phyloP scores from a whole-genome alignment of 176 grass and related monocot species.

The Eleusine indica region DNA sequence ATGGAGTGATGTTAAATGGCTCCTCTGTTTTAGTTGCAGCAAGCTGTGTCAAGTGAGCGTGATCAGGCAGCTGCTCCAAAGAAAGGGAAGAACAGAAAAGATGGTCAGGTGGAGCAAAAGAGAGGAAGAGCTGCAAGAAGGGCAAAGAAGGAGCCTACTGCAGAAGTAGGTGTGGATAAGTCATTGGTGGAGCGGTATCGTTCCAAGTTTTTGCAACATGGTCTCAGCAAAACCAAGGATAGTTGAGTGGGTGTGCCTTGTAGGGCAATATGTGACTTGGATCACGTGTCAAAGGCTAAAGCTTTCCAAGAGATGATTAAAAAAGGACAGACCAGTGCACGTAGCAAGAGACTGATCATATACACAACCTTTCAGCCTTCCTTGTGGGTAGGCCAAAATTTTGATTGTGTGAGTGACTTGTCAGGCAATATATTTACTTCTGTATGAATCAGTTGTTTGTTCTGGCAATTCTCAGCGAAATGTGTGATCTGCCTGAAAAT shows the following conservation, averaged over 20 bases:
- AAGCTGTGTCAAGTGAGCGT: constrained; percentile 18
- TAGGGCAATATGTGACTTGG: neutral
- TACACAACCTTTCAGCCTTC: neutral
- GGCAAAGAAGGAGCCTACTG: constrained; percentile 40
- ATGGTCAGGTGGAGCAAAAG: constrained; percentile 33
- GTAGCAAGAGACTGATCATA: too few species aligned
- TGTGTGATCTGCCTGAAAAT: neutral
- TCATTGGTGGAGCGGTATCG: constrained; percentile 69
- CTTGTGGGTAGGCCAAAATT: neutral
- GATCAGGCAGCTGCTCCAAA: constrained; percentile 14
- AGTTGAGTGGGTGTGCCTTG: constrained; percentile 6
- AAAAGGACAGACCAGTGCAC: too few species aligned
- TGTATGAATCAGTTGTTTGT: neutral
- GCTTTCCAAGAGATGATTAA: neutral
- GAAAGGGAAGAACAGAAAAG: constrained; percentile 60
- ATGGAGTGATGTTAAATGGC: neutral
- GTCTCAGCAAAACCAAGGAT: constrained; percentile 51
- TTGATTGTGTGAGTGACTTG: constrained; percentile 14
- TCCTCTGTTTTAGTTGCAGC: constrained; percentile 43
- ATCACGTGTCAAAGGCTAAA: neutral
- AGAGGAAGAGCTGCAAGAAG: constrained; percentile 41
- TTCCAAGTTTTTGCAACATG: constrained; percentile 69
- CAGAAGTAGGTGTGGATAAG: constrained; percentile 63
- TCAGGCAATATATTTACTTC: neutral
- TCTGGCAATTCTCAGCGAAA: neutral